These are phyloP conservation scores for Xylaria sp. DNA, from an alignment of 2,329 filamentous ascomycete genomes.

Conservation along the genomic window DNA sequence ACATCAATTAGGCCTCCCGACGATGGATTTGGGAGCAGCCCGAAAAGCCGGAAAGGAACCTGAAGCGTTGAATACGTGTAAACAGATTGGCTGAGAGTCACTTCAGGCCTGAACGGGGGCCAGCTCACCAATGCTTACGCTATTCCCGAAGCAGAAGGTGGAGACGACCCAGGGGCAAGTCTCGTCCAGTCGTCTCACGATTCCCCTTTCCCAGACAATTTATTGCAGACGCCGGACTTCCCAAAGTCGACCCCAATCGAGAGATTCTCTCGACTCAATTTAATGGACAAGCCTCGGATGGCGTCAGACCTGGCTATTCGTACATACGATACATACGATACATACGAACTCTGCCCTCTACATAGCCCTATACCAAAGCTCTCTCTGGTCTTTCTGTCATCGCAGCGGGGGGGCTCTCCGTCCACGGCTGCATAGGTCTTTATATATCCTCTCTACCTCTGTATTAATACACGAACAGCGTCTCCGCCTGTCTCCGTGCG, in stretches of 20 bases:
- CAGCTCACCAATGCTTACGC: background rate
- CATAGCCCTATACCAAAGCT: no score
- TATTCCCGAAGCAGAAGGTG: background rate
- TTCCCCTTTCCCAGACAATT: background rate
- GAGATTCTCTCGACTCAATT: background rate
- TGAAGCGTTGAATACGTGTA: no score
- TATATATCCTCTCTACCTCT: background rate
- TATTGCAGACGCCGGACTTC: background rate
- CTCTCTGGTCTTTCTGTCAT: background rate
- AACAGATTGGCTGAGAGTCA: background rate
- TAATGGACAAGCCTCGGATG: background rate
- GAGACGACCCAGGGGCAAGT: background rate
- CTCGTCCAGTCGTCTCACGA: background rate
- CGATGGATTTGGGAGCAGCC: no score
- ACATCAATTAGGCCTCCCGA: no score
- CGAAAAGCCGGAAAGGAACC: no score
- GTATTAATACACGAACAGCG: background rate
- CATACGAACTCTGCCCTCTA: background rate
- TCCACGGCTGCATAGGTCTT: no score
- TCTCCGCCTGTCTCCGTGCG: background rate
- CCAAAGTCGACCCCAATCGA: background rate
- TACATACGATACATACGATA: background rate
- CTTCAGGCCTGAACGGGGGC: background rate
- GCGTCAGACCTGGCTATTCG: no score
- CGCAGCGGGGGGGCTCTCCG: background rate